Evolutionary conservation across 164 flowering plant species (phyloP), one percentile per base, ranked within the genome.

Genomic region (Vitis riparia): DNA sequence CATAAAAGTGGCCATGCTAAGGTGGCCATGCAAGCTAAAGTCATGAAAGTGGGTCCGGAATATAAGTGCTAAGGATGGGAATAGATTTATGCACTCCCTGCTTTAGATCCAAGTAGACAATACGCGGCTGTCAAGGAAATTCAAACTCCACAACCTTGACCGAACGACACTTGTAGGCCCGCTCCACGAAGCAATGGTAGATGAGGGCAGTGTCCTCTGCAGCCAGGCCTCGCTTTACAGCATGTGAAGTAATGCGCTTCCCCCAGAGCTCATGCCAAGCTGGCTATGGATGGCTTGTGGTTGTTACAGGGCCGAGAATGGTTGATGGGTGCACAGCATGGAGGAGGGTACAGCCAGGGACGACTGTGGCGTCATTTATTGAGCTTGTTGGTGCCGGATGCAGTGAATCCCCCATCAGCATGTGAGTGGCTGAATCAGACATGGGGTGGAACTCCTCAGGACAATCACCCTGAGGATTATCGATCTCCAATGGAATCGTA

Each of bases 331-430:
- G 72, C 92, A 93, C 58, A 90, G 62, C 91, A 90, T 85, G 55
- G 95, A 86, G 23, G 96, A 89, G 10, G 94, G 89, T 13, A 96
- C 91, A 5, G 95, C 94, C 94, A 95, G 88, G 9, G 89, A 78
- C 0, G 94, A 78, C 69, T 91, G 99, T 0, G 87, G 87, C 1
- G 85, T 85, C 95, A 91, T 84, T 76, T 81, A 85, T 53, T 91
- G 98, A 52, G 91, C 81, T 78, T 91, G 97, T 64, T 88, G 97
- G 67, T 89, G 94, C 80, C 88, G 98, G 85, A 87, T 66, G 81
- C 88, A 90, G 68, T 84, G 89, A 7, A 17, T 17, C 19, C 19
- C 19, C 19, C 19, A 17, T 17, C 19, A 17, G 19, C 98, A 94
- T 92, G 79, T 94, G 97, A 62, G 79, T 81, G 70, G 73, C 80